phyloP scores from a whole-genome alignment of 768 basidiomycete species.

The Boletus speciosus region DNA sequence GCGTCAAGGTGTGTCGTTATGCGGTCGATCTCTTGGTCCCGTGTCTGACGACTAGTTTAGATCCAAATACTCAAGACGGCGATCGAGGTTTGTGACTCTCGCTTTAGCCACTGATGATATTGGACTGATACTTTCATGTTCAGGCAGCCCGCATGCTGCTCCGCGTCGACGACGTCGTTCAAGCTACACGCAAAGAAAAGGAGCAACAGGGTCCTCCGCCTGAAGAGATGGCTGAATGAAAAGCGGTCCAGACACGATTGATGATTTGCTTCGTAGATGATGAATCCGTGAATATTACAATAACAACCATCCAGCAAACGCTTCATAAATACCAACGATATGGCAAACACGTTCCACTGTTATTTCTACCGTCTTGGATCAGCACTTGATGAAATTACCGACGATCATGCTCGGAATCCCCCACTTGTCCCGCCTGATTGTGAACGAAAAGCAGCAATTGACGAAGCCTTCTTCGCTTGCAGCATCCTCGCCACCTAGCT shows the following conservation, averaged over 20 bases:
- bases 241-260: background rate
- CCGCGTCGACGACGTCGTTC: conserved; percentile 92
- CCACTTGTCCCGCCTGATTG: conserved; percentile 79
- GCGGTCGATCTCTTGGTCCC: background rate
- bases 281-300: conserved; percentile 11
- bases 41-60: conserved; percentile 32
- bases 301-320: conserved; percentile 8
- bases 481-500: conserved; percentile 22
- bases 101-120: background rate
- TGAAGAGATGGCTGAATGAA: conserved; percentile 49
- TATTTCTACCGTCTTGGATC: conserved; percentile 1
- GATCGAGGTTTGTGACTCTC: conserved; percentile 60
- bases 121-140: background rate
- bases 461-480: conserved; percentile 70
- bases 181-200: conserved; percentile 69
- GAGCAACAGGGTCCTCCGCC: conserved; percentile 51
- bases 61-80: conserved; percentile 97
- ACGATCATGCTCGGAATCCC: conserved; percentile 90
- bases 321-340: conserved; percentile 8
- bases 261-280: background rate
- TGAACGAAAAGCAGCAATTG: conserved; percentile 90
- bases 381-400: conserved; percentile 81
- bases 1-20: conserved; percentile 67
- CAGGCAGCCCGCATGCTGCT: conserved; percentile 87
- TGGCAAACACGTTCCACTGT: background rate